Percentiles rank a stretch among this genome's conserved stretches.
These are phyloP conservation scores for Penicillium brevicompactum DNA, from an alignment of 2,329 filamentous ascomycete species.

Conservation along the genomic window DNA sequence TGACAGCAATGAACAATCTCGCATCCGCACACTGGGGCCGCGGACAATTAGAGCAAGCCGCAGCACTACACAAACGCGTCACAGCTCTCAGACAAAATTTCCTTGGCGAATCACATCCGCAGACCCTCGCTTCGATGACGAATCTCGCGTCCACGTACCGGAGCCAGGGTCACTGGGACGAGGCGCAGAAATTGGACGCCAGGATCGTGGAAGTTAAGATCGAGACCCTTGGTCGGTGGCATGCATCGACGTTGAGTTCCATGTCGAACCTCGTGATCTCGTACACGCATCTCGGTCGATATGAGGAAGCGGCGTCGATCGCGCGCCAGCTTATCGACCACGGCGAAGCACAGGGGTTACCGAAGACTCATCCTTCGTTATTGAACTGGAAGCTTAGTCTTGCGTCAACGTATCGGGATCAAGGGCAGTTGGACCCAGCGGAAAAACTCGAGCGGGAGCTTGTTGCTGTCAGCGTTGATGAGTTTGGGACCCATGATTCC, in stretches of 20 bases:
- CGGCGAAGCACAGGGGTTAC: slow-evolving; percentile 1
- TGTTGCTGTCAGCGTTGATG: slow-evolving; percentile 3
- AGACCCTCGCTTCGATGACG: slow-evolving; percentile 18
- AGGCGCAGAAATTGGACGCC: slow-evolving; percentile 12
- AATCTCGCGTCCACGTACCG: slow-evolving; percentile 18
- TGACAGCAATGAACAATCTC: slow-evolving; percentile 18
- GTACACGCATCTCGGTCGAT: slow-evolving; percentile 14
- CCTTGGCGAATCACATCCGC: slow-evolving; percentile 12
- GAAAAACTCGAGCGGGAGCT: slow-evolving; percentile 12
- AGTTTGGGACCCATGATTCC: slow-evolving; percentile 5
- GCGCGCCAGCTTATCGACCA: slow-evolving; percentile 4
- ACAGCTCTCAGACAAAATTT: slow-evolving; percentile 2
- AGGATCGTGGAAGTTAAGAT: slow-evolving; percentile 11
- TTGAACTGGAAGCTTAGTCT: slow-evolving; percentile 16
- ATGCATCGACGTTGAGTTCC: slow-evolving; percentile 9
- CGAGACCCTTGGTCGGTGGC: neutral
- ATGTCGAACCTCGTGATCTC: slow-evolving; percentile 17
- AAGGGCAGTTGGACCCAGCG: slow-evolving; percentile 7
- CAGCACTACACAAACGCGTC: slow-evolving; percentile 3
- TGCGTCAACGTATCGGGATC: slow-evolving; percentile 13
- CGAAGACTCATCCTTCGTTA: slow-evolving; percentile 2
- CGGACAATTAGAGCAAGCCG: slow-evolving; percentile 11
- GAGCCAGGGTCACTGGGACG: slow-evolving; percentile 8
- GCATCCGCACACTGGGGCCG: slow-evolving; percentile 14
- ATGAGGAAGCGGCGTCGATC: slow-evolving; percentile 12